Evolutionary conservation across 2,329 filamentous ascomycete species (phyloP), one percentile per base, ranked within the genome.

Genomic region (Arthrocladium fulminans): DNA sequence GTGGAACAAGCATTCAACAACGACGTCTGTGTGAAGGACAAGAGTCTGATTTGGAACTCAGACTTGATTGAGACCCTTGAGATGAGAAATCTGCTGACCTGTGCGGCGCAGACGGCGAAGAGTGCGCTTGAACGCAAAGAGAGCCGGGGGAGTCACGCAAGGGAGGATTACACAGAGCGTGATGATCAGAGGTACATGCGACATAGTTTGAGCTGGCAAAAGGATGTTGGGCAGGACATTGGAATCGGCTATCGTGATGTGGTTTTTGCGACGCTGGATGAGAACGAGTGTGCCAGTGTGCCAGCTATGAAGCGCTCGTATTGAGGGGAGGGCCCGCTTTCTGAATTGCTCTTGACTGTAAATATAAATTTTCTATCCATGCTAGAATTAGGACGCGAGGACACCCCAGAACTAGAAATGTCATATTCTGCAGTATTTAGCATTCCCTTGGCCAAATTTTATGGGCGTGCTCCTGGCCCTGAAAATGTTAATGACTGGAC

Each of bases 41-140:
- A 88, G 67, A 88, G 84, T 75, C 92, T 94, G 86, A 94, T 94
- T 73, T 95, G 88, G 88, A 95, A 95, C 79, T 87, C 84, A 15
- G 88, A 94, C 64, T 79, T 95, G 20, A 85, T 94, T 45, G 88
- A 95, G 76, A 90, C 49, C 2, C 78, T 94, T 41, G 88, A 94
- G 73, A 74, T 94, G 63, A 78, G 87, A 61, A 94, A 94, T 67
- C 70, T 94, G 61, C 73, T 94, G 61, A 94, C 88, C 56, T 94
- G 88, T 78, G 87, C 86, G 73, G 51, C 54, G 20, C 88, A 94
- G 79, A 94, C 88, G 34, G 88, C 88, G 53, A 79, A 81, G 60
- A 76, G 85, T 23, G 88, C 88, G 49, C 83, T 85, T 45, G 86
- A 86, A 68, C 80, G 88, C 63, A 89, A 90, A 75, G 88, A 94